Evolutionary conservation across 805 yeast genomes (phyloP).

Genomic region (Myxozyma sirexii): DNA sequence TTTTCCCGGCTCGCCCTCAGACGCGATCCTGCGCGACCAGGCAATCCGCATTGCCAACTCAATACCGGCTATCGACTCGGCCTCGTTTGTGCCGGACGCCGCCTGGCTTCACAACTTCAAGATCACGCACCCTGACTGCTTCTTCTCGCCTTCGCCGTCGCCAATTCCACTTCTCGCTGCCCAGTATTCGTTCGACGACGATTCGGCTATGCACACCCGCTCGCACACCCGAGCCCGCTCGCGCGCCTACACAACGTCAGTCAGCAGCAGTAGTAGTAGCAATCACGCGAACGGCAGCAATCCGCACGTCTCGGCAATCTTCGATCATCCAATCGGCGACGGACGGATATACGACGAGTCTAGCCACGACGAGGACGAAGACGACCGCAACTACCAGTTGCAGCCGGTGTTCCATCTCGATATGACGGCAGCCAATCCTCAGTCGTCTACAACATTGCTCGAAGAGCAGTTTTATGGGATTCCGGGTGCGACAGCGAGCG

Average conservation of each 20-base stretch:
- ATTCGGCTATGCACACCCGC: conserved; percentile 3
- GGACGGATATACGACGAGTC: background rate
- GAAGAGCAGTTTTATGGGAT: conserved; percentile 1
- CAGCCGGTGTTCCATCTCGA: conserved; percentile 6
- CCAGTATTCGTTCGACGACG: background rate
- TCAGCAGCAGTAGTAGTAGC: conserved; percentile 1
- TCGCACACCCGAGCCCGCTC: conserved; percentile 8
- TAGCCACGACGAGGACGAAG: background rate
- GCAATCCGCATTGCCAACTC: background rate
- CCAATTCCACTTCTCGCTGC: background rate
- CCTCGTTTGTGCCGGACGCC: conserved; percentile 13
- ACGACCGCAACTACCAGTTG: background rate
- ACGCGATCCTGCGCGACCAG: conserved; percentile 7
- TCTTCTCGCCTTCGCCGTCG: conserved; percentile 8
- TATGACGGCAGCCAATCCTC: background rate
- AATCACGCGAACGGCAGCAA: background rate
- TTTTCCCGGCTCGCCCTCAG: background rate
- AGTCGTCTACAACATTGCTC: background rate
- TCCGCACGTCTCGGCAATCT: background rate
- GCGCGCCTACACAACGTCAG: background rate
- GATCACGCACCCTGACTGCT: conserved; percentile 17
- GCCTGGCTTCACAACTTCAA: conserved; percentile 25
- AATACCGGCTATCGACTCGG: background rate
- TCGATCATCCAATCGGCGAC: background rate
- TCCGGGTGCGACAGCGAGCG: background rate